Evolutionary conservation across 345 rosid genomes (phyloP), one percentile per base, ranked within the genome.

Genomic region (Ailanthus altissimus): DNA sequence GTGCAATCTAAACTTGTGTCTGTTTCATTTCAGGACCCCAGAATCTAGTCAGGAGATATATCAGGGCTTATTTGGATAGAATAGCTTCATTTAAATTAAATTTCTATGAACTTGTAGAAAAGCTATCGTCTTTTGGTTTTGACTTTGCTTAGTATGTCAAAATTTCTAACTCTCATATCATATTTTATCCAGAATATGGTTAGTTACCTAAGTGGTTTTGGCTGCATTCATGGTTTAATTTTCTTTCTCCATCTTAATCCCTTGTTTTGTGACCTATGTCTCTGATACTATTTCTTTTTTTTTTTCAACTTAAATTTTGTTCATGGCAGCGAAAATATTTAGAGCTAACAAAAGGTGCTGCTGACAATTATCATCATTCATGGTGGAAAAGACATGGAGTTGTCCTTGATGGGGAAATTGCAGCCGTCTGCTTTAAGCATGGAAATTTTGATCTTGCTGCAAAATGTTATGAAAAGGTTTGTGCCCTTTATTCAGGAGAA

Each of bases 341-440:
- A 77, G 90, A 85, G 76, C 87, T 96, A 73, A 92, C 97, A 38
- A 93, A 92, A 90, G 99, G 97, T 83, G 99, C 99, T 78, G 98
- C 99, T 50, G 89, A 92, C 65, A 93, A 96, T 79, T 96, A 90
- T 85, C 97, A 96, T 86, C 92, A 79, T 69, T 96, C 98, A 67
- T 96, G 99, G 98, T 96, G 99, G 99, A 93, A 91, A 88, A 88
- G 99, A 80, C 99, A 96, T 84, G 98, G 98, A 53, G 98, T 96
- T 76, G 90, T 92, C 81, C 99, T 93, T 73, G 98, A 96, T 82
- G 98, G 98, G 79, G 99, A 96, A 87, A 92, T 93, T 67, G 99
- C 98, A 70, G 93, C 98, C 76, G 92, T 93, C 81, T 91, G 93
- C 85, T 93, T 96, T 85, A 87, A 88, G 89, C 89, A 83, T 83